A percentile compares a stretch with the other conserved stretches of the same genome.
Conservation (phyloP, 2,329 filamentous ascomycete species). For the Colletotrichum orchidophilum region DNA sequence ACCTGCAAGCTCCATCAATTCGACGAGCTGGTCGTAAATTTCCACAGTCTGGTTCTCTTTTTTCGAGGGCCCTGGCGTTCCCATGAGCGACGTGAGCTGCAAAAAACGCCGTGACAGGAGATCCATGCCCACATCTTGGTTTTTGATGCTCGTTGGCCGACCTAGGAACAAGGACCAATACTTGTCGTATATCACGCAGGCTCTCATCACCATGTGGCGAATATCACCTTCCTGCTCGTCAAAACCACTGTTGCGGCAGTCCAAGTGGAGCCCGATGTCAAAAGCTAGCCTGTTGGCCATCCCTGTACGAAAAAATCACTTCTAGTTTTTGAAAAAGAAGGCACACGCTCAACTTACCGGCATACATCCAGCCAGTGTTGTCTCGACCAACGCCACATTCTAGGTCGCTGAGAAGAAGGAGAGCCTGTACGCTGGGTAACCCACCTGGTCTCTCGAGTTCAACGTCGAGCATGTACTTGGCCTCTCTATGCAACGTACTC, state of each 20-base stretch:
- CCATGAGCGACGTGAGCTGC: slow-evolving; percentile 47
- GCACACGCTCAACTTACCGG: slow-evolving; percentile 46
- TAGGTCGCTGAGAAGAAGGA: slow-evolving; percentile 61
- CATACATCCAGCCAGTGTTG: slow-evolving; percentile 64
- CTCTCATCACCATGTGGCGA: slow-evolving; percentile 60
- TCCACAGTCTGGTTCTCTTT: slow-evolving; percentile 40
- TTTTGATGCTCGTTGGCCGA: slow-evolving; percentile 63
- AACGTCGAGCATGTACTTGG: slow-evolving; percentile 62
- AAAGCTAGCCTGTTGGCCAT: slow-evolving; percentile 57
- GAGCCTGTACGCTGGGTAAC: slow-evolving; percentile 60
- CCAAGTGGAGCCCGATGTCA: slow-evolving; percentile 59
- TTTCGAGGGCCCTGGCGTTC: slow-evolving; percentile 42
- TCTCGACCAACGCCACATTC: slow-evolving; percentile 64
- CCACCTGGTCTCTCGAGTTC: slow-evolving; percentile 62
- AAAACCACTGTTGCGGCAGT: slow-evolving; percentile 52
- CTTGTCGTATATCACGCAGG: slow-evolving; percentile 63
- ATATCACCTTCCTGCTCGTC: slow-evolving; percentile 57
- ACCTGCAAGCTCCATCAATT: slow-evolving; percentile 65
- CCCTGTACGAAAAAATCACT: slow-evolving; percentile 36
- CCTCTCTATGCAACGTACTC: slow-evolving; percentile 62
- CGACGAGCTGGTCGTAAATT: slow-evolving; percentile 61
- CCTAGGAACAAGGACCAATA: slow-evolving; percentile 66
- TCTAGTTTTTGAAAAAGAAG: slow-evolving; percentile 34
- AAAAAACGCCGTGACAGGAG: slow-evolving; percentile 56
- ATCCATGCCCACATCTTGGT: slow-evolving; percentile 59